Evolutionary conservation across 306 rosid species (phyloP).

Genomic region (Dicorynia guianensis): DNA sequence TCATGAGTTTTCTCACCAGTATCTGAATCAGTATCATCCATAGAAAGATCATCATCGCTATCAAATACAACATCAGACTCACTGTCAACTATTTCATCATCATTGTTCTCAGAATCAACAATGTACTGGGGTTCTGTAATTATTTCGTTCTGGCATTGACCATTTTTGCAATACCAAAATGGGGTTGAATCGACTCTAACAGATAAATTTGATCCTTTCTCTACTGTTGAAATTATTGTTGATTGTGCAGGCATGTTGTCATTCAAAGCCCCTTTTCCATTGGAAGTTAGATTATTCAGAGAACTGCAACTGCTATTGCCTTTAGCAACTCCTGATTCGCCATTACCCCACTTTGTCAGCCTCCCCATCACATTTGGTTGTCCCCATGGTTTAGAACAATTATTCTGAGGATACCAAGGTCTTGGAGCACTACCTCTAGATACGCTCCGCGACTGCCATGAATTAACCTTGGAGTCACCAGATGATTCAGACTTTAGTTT

Average conservation of each 20-base stretch:
- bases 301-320: slow-evolving; percentile 35
- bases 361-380: slow-evolving; percentile 28
- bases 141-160: slow-evolving; percentile 13
- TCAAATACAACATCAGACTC: slow-evolving; percentile 49
- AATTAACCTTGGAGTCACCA: slow-evolving; percentile 7
- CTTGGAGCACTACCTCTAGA: slow-evolving; percentile 38
- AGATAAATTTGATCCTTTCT: slow-evolving; percentile 7
- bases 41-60: slow-evolving; percentile 47
- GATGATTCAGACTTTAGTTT: slow-evolving; percentile 31
- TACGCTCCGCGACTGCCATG: neutral
- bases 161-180: slow-evolving; percentile 4
- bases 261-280: slow-evolving; percentile 27
- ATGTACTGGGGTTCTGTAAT: slow-evolving; percentile 6
- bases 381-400: slow-evolving; percentile 45
- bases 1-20: slow-evolving; percentile 47
- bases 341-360: slow-evolving; percentile 20
- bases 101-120: slow-evolving; percentile 20
- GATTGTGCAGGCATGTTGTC: slow-evolving; percentile 12
- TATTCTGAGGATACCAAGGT: slow-evolving; percentile 37
- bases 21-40: slow-evolving; percentile 54
- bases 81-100: slow-evolving; percentile 37
- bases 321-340: slow-evolving; percentile 27
- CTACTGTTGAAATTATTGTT: neutral
- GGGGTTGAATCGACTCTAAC: slow-evolving; percentile 17
- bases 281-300: neutral